Evolutionary conservation across 192 early-diverging fungal species (phyloP), one percentile per base, ranked within the genome.

Genomic region (Rhizoclosmatium sp.): DNA sequence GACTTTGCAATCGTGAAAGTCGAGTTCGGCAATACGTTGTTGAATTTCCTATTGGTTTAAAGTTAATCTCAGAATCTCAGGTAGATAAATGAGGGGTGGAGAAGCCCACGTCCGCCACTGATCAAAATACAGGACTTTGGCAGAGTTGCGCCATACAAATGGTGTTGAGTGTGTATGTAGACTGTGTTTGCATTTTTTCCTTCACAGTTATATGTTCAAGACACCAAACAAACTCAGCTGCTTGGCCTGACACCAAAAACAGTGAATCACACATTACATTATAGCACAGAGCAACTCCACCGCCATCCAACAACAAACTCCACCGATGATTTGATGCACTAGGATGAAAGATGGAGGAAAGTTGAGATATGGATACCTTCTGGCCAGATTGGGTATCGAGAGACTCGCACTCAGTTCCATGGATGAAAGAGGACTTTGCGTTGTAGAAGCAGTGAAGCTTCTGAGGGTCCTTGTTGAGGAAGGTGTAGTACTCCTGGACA

Each of bases 401-500:
- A 19, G 87, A 82, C 62, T 94, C 92, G 44, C 94, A 94, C 86
- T 97, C 96, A 49, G 86, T 83, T 31, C 96, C 96, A 71, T 95
- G 93, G 77, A 94, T 88, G 78, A 92, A 92, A 42, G 85, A 89
- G 10, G 96, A 96, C 75, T 94, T 88, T 77, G 93, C 93, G 80
- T 91, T 93, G 88, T 96, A 98, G 84, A 96, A 97, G 77, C 85
- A 89, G 87, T 96, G 92, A 39, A 98, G 89, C 59, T 88, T 85
- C 47, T 87, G 69, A 44, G 95, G 95, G 16, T 94, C 90, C 77
- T 91, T 92, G 88, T 95, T 95, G 81, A 98, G 84, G 80, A 95
- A 92, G 46, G 93, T 95, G 85, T 98, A 98, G 83, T 96, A 98
- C 81, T 97, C 92, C 81, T 93, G 93, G 65, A 95, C 96, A 87